A percentile compares a stretch with the other conserved stretches of the same genome.
Conservation (phyloP, 75 land plant genomes). For the Sequoiadendron giganteum region DNA sequence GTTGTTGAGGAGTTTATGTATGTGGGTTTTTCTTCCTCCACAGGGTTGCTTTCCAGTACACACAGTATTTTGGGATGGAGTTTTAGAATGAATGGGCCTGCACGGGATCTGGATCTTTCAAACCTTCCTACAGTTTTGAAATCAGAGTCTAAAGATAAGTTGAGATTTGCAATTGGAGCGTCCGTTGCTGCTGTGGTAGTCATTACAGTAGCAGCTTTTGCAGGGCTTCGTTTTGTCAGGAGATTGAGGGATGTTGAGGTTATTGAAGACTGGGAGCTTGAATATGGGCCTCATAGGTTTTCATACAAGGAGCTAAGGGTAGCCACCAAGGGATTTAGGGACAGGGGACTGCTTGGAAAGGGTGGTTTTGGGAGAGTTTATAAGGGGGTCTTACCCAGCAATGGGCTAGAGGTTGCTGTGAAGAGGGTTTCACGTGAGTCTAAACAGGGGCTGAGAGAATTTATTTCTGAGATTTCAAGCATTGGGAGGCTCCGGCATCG, state of each 20-base stretch:
- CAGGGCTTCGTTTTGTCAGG: background rate
- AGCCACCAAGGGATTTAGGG: slow-evolving; percentile 36
- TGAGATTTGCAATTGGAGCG: background rate
- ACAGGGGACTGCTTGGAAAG: slow-evolving; percentile 22
- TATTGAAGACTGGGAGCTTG: slow-evolving; percentile 25
- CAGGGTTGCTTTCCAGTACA: slow-evolving; percentile 16
- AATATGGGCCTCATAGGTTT: slow-evolving; percentile 22
- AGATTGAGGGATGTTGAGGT: background rate
- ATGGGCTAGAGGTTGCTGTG: slow-evolving; percentile 50
- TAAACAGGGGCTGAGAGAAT: slow-evolving; percentile 53
- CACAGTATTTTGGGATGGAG: slow-evolving; percentile 36
- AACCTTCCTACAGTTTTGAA: slow-evolving; percentile 1
- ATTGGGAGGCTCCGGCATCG: slow-evolving; percentile 64
- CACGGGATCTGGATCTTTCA: slow-evolving; percentile 10
- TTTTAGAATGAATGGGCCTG: slow-evolving; percentile 24
- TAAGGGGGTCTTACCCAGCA: slow-evolving; percentile 21
- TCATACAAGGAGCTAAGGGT: slow-evolving; percentile 31
- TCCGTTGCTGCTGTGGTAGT: background rate
- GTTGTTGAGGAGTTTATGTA: slow-evolving; percentile 25
- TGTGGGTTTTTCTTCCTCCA: slow-evolving; percentile 45
- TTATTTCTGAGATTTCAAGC: slow-evolving; percentile 66
- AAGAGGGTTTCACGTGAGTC: slow-evolving; percentile 51
- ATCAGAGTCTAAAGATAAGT: background rate
- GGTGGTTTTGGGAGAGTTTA: slow-evolving; percentile 58
- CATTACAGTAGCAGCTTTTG: background rate